These are phyloP conservation scores for Naganishia onofrii DNA, from an alignment of 768 basidiomycete species.

Conservation along the genomic window DNA sequence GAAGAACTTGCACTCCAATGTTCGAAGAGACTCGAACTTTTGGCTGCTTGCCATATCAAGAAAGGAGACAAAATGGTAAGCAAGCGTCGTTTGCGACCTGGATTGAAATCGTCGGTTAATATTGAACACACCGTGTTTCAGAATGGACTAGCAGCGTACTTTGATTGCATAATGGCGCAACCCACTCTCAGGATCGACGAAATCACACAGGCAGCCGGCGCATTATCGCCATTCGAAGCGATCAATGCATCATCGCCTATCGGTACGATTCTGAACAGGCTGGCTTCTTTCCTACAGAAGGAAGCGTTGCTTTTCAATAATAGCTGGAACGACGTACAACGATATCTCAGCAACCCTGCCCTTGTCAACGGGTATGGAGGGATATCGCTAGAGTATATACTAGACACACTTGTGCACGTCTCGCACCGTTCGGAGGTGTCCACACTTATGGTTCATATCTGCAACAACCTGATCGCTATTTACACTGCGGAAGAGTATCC, in stretches of 20 bases:
- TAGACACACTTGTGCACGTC: constrained; percentile 33
- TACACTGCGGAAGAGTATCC: constrained; percentile 34
- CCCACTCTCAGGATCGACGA: background rate
- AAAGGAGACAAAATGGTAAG: constrained; percentile 71
- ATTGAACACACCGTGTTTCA: background rate
- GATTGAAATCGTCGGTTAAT: background rate
- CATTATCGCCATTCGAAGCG: background rate
- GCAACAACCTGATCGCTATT: constrained; percentile 28
- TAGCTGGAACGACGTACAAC: background rate
- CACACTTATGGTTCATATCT: constrained; percentile 27
- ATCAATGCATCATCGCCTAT: background rate
- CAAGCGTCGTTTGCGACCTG: background rate
- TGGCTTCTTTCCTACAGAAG: constrained; percentile 20
- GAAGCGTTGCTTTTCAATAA: constrained; percentile 24
- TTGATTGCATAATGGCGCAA: constrained; percentile 1
- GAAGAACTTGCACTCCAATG: constrained; percentile 63
- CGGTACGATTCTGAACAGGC: background rate
- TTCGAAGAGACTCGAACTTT: constrained; percentile 76
- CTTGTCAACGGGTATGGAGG: constrained; percentile 30
- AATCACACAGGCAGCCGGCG: background rate
- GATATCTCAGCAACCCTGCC: background rate
- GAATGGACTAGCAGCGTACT: background rate
- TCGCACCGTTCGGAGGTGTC: constrained; percentile 34
- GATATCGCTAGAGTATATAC: constrained; percentile 44
- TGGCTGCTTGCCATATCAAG: constrained; percentile 74